phyloP scores from a whole-genome alignment of 352 stramenopile genomes.

The Phytophthora pisi region DNA sequence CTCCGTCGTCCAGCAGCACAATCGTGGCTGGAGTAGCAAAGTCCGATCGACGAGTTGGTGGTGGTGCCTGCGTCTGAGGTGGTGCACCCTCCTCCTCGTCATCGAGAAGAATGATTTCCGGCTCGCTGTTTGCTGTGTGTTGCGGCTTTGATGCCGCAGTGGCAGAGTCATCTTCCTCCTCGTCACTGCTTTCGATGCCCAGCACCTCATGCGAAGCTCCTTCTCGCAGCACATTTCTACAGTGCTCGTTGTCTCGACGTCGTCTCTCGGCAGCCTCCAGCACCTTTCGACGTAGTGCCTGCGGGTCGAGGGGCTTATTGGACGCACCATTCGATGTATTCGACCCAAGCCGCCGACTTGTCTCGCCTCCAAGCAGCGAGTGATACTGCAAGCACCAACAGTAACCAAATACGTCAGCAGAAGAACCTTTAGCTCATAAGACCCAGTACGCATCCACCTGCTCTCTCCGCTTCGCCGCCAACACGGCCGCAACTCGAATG shows the following conservation, averaged over 20 bases:
- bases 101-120: constrained; percentile 25
- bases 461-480: constrained; percentile 45
- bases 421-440: not conserved
- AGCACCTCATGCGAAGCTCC: constrained; percentile 44
- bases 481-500: constrained; percentile 37
- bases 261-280: constrained; percentile 63
- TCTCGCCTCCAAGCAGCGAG: constrained; percentile 41
- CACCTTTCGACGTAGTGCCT: constrained; percentile 43
- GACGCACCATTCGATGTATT: not conserved
- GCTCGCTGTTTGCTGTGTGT: not conserved
- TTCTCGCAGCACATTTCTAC: constrained; percentile 29
- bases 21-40: constrained; percentile 8
- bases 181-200: constrained; percentile 51
- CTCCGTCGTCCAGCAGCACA: constrained; percentile 21
- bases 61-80: not conserved
- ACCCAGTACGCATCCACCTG: constrained; percentile 32
- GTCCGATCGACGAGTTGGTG: not conserved
- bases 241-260: constrained; percentile 48
- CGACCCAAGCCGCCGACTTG: constrained; percentile 42
- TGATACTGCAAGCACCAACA: constrained; percentile 36
- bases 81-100: constrained; percentile 1
- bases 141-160: not conserved
- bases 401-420: not conserved
- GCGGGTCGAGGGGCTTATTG: constrained; percentile 22
- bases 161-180: constrained; percentile 27